phyloP scores from a whole-genome alignment of 176 grass and related monocot species.

The Zoysia japonica region DNA sequence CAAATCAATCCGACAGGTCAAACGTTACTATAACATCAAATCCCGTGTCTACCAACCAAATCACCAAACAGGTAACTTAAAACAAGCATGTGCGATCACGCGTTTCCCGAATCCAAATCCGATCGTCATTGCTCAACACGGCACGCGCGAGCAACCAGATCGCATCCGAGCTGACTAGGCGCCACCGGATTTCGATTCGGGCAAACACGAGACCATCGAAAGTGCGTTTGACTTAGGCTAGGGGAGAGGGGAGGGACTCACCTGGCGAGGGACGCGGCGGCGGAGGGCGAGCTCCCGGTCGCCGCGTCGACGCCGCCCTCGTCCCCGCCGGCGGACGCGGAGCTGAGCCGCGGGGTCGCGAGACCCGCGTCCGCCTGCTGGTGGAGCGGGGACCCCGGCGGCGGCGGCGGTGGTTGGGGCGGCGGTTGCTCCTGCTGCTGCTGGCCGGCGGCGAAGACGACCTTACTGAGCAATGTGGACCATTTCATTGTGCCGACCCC shows the following conservation, averaged over 20 bases:
- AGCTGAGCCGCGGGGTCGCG: slow-evolving; percentile 51
- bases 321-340: slow-evolving; percentile 53
- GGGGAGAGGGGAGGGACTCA: slow-evolving; percentile 18
- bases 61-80: slow-evolving; percentile 12
- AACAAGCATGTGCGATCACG: slow-evolving; percentile 27
- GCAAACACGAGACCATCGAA: background rate
- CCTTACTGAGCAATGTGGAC: slow-evolving; percentile 99
- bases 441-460: slow-evolving; percentile 77
- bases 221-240: slow-evolving; percentile 40
- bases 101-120: slow-evolving; percentile 40
- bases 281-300: slow-evolving; percentile 57
- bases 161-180: slow-evolving; percentile 33
- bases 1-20: slow-evolving; percentile 20
- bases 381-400: slow-evolving; percentile 40
- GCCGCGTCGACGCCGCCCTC: slow-evolving; percentile 47
- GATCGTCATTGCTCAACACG: slow-evolving; percentile 38
- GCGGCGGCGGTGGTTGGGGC: slow-evolving; percentile 25
- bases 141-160: slow-evolving; percentile 32
- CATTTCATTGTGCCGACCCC: slow-evolving; percentile 88
- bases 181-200: slow-evolving; percentile 43
- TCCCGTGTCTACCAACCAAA: slow-evolving; percentile 39
- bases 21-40: slow-evolving; percentile 37
- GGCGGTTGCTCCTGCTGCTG: slow-evolving; percentile 44
- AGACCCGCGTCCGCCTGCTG: slow-evolving; percentile 31
- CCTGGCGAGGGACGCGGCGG: slow-evolving; percentile 57